Base-by-base conservation (phyloP, 2,329 filamentous ascomycete genomes). In the Dactylellina parvicollis region DNA sequence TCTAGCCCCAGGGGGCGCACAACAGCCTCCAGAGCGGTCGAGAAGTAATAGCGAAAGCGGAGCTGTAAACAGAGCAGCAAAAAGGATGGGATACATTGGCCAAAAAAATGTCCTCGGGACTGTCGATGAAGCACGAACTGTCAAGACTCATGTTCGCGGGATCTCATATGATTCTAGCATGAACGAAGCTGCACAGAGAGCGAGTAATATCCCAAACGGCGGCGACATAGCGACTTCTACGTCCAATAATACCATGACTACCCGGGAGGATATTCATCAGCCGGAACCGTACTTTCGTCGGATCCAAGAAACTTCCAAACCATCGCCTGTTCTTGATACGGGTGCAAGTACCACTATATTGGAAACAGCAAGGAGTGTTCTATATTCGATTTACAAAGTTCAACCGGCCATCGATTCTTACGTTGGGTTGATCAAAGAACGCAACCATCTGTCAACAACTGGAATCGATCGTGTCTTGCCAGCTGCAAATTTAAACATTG, bases 361-460 rank as follows among this genome's bases (percentile, higher is more conserved):
- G 3, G 76, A 78, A 67, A 76, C 76, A 0, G 77, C 77, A 2
- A 72, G 77, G 10, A 76, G 77, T 14, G 77, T 78, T 22, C 67
- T 78, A 4, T 78, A 78, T 56, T 76, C 76, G 22, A 65, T 78
- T 47, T 78, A 77, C 20, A 76, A 76, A 10, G 50, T 76, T 14
- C 77, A 77, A 10, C 70, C 75, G 10, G 74, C 77, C 22, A 78
- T 78, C 26, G 77, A 77, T 26, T 76, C 76, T 30, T 78, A 75
- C 47, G 74, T 77, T 16, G 73, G 75, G 44, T 71, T 75, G 12
- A 60, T 76, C 18, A 76, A 74, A 28, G 77, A 77, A 20, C 74
- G 75, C 22, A 75, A 71, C 4, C 54, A 42, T 12, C 57, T 75
- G 24, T 59, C 73, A 50, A 76, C 76, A 49, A 76, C 76, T 20